phyloP scores from a whole-genome alignment of 2,329 filamentous ascomycete genomes.

The Trematosphaeria pertusa region DNA sequence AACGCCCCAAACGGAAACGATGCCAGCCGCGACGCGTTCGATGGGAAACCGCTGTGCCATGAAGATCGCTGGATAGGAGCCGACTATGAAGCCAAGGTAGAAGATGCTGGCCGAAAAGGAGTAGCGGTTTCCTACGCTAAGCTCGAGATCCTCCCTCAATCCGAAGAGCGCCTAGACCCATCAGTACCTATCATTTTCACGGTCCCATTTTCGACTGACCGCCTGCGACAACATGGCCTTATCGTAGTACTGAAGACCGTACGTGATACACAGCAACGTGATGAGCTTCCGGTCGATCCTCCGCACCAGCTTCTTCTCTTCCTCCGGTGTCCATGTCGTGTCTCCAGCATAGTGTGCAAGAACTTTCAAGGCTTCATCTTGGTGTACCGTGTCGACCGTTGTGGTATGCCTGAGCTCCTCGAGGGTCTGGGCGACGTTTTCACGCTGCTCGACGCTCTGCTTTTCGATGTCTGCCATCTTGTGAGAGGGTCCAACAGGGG shows the following conservation, averaged over 20 bases:
- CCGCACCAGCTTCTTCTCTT: constrained; percentile 34
- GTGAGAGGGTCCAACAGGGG: no score
- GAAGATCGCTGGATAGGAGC: constrained; percentile 54
- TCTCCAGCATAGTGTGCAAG: constrained; percentile 53
- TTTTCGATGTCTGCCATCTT: constrained; percentile 13
- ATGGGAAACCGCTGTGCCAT: constrained; percentile 56
- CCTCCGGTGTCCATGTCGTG: constrained; percentile 54
- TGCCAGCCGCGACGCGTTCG: constrained; percentile 53
- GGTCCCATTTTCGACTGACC: constrained; percentile 32
- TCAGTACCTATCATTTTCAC: constrained; percentile 4
- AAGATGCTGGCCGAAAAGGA: constrained; percentile 54
- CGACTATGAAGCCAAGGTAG: constrained; percentile 58
- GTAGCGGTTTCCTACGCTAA: constrained; percentile 51
- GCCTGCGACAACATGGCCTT: constrained; percentile 62
- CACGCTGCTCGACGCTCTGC: constrained; percentile 9
- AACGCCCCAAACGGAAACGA: constrained; percentile 55
- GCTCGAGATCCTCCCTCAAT: constrained; percentile 37
- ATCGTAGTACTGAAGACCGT: constrained; percentile 41
- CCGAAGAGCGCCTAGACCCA: constrained; percentile 36
- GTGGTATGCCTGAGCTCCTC: constrained; percentile 20
- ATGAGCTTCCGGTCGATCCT: constrained; percentile 33
- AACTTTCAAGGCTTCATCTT: constrained; percentile 42
- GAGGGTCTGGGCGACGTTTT: constrained; percentile 9
- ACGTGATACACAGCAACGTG: constrained; percentile 32
- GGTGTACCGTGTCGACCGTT: constrained; percentile 24